These are phyloP conservation scores for Zasmidium citrigriseum DNA, from an alignment of 2,329 filamentous ascomycete genomes.

Conservation along the genomic window DNA sequence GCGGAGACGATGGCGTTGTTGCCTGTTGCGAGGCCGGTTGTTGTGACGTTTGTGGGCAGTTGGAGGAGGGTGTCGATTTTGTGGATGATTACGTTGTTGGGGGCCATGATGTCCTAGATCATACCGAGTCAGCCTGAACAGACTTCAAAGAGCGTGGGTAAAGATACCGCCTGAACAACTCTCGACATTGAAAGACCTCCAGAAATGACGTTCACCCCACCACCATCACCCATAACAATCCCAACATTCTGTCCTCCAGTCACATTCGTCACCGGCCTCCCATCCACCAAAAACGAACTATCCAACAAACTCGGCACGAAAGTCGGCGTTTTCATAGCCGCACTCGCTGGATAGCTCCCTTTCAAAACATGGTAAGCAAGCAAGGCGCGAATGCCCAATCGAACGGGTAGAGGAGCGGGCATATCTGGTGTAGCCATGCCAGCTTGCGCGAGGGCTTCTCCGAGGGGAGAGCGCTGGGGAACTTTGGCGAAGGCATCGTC, in stretches of 20 bases:
- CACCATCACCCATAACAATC: slow-evolving; percentile 35
- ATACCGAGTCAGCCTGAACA: background rate
- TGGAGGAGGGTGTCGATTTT: slow-evolving; percentile 20
- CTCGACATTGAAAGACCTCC: slow-evolving; percentile 36
- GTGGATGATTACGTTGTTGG: slow-evolving; percentile 18
- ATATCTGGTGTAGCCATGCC: background rate
- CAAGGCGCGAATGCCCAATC: background rate
- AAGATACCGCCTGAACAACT: slow-evolving; percentile 35
- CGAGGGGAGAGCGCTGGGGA: slow-evolving; percentile 6
- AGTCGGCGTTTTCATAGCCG: background rate
- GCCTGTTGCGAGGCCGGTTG: slow-evolving; percentile 7
- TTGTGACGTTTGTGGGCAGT: slow-evolving; percentile 4
- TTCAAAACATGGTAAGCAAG: slow-evolving; percentile 16
- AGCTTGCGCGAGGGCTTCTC: slow-evolving; percentile 6
- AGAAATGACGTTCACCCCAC: slow-evolving; percentile 37
- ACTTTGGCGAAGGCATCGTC: slow-evolving; percentile 59
- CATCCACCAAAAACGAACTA: slow-evolving; percentile 18
- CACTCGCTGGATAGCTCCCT: slow-evolving; percentile 6
- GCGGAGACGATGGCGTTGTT: slow-evolving; percentile 17
- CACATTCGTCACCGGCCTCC: slow-evolving; percentile 41
- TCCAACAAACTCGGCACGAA: slow-evolving; percentile 10
- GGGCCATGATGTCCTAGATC: slow-evolving; percentile 17
- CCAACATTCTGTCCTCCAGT: slow-evolving; percentile 42
- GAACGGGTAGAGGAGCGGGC: too few species aligned
- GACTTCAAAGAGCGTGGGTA: background rate